These are phyloP conservation scores for Sanghuangporus sanghuang DNA, from an alignment of 1,284 basidiomycete species.

Conservation along the genomic window DNA sequence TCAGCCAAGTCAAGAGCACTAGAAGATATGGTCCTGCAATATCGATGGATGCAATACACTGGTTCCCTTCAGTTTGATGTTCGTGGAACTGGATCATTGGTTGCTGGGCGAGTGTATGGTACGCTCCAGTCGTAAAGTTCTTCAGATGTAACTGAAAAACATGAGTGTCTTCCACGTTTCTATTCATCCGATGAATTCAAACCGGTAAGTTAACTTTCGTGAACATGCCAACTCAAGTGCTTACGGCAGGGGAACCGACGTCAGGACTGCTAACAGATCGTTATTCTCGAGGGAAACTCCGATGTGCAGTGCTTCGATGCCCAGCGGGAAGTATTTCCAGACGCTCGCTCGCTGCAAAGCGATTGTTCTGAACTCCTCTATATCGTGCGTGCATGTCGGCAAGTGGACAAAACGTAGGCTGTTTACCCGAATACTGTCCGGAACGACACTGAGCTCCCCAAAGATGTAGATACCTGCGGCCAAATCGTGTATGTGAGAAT, in stretches of 20 bases:
- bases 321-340: slow-evolving; percentile 8
- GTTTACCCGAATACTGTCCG: slow-evolving; percentile 8
- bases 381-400: slow-evolving; percentile 8
- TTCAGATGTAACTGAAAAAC: slow-evolving; percentile 5
- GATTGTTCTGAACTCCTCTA: background rate
- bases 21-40: slow-evolving; percentile 44
- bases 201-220: background rate
- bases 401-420: slow-evolving; percentile 13
- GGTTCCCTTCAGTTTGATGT: slow-evolving; percentile 20
- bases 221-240: slow-evolving; percentile 24
- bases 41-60: slow-evolving; percentile 32
- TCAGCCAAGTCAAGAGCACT: slow-evolving; percentile 32
- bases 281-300: slow-evolving; percentile 42
- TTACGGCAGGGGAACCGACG: slow-evolving; percentile 7
- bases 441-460: slow-evolving; percentile 13
- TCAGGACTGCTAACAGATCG: slow-evolving; percentile 37
- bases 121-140: slow-evolving; percentile 34
- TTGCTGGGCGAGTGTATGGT: slow-evolving; percentile 36
- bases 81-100: slow-evolving; percentile 31
- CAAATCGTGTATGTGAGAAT: slow-evolving; percentile 14
- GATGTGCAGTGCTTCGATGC: slow-evolving; percentile 30
- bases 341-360: background rate
- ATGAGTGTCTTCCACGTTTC: slow-evolving; percentile 25
- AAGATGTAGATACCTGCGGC: slow-evolving; percentile 12
- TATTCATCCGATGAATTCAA: background rate